Evolutionary conservation across 176 grass and related monocot species (phyloP).

Genomic region (Musa troglodytarum): DNA sequence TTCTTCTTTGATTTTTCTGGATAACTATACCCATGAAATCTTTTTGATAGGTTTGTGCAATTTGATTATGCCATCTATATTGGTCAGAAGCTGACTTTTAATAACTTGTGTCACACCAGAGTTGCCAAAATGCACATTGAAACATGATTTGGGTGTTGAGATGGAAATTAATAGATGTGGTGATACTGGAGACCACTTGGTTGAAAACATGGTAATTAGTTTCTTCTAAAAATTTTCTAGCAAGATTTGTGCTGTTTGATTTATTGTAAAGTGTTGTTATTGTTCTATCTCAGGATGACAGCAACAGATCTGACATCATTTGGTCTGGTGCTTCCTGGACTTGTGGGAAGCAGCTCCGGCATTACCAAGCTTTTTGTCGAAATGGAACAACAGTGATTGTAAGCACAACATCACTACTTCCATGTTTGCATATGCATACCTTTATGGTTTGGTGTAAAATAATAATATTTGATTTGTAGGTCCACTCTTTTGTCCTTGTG

Average conservation of each 20-base stretch:
- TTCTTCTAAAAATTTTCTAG: conserved; percentile 8
- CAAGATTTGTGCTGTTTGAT: conserved; percentile 1
- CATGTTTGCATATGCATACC: neutral
- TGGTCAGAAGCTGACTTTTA: neutral
- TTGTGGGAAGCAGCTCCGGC: conserved; percentile 77
- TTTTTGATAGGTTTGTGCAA: neutral
- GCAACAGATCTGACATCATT: conserved; percentile 58
- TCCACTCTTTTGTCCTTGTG: conserved; percentile 76
- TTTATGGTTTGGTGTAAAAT: conserved; percentile 1
- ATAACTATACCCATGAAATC: neutral
- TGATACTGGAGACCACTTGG: conserved; percentile 31
- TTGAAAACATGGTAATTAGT: conserved; percentile 44
- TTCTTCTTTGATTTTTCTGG: neutral
- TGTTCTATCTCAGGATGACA: conserved; percentile 42
- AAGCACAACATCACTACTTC: conserved; percentile 20
- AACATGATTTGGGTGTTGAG: conserved; percentile 21
- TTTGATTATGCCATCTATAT: neutral
- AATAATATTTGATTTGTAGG: conserved; percentile 33
- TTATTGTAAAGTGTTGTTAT: neutral
- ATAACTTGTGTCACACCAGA: conserved; percentile 18
- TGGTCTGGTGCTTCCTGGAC: conserved; percentile 93
- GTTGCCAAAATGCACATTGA: conserved; percentile 25
- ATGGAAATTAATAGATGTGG: conserved; percentile 39
- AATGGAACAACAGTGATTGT: conserved; percentile 77
- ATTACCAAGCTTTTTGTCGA: conserved; percentile 79